phyloP scores from a whole-genome alignment of 768 basidiomycete genomes.

The Rhodotorula toruloides region DNA sequence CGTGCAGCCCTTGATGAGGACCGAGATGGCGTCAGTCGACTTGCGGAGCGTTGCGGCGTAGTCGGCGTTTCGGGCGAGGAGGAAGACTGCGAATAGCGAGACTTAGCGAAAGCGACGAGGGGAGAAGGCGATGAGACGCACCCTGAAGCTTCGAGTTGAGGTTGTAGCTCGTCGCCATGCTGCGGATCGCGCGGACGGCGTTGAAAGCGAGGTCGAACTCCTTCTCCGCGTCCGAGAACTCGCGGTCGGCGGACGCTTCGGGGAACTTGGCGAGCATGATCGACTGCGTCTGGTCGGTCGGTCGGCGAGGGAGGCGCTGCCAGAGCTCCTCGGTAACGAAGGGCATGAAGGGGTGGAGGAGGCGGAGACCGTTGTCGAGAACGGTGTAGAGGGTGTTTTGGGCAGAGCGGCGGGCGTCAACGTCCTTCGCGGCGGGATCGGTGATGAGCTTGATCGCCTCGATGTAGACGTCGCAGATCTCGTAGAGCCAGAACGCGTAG shows the following conservation, averaged over 20 bases:
- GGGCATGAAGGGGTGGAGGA: conserved; percentile 98
- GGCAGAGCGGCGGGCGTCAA: conserved; percentile 64
- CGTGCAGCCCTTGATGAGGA: conserved; percentile 84
- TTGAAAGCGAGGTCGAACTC: conserved; percentile 81
- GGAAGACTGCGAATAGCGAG: conserved; percentile 57
- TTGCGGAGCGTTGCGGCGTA: conserved; percentile 62
- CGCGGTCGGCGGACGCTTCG: conserved; percentile 45
- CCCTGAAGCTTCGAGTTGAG: conserved; percentile 77
- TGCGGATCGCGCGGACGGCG: conserved; percentile 71
- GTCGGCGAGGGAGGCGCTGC: conserved; percentile 86
- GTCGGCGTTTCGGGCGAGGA: conserved; percentile 62
- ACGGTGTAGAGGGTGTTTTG: conserved; percentile 95
- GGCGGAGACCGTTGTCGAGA: conserved; percentile 78
- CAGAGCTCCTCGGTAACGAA: conserved; percentile 98
- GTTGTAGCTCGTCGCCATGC: conserved; percentile 81
- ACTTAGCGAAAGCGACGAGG: background rate
- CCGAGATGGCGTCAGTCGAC: conserved; percentile 51
- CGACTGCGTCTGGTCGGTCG: conserved; percentile 72
- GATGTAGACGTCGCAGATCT: conserved; percentile 98
- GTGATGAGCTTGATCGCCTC: conserved; percentile 99
- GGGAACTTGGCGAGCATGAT: conserved; percentile 90
- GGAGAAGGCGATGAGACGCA: conserved; percentile 46
- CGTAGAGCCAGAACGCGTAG: conserved; percentile 96
- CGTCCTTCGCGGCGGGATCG: conserved; percentile 59
- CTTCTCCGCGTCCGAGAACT: conserved; percentile 63